These are phyloP conservation scores for Scleromitrula shiraiana DNA, from an alignment of 2,329 filamentous ascomycete species.

Conservation along the genomic window DNA sequence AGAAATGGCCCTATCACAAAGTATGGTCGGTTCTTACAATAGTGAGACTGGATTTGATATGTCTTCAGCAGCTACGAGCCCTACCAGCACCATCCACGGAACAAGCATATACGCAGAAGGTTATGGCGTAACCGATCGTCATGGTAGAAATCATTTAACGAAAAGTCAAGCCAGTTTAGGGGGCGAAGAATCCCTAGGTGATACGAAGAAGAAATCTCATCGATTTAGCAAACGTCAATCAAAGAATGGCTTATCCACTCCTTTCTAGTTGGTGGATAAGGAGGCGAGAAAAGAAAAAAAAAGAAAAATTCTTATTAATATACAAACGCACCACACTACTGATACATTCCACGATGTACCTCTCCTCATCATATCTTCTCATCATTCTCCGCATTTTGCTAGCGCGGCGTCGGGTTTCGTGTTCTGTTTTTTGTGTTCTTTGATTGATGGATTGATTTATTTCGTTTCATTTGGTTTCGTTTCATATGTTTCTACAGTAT, in stretches of 20 bases:
- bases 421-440: neutral
- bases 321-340: neutral
- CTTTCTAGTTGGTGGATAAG: conserved; percentile 33
- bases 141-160: conserved; percentile 48
- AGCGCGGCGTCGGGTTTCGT: conserved; percentile 6
- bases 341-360: conserved; percentile 13
- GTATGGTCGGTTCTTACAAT: conserved; percentile 56
- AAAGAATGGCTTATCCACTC: conserved; percentile 85
- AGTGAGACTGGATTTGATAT: conserved; percentile 62
- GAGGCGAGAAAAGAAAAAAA: neutral
- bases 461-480: no score
- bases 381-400: conserved; percentile 11
- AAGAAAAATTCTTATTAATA: no score
- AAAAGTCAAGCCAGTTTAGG: conserved; percentile 51
- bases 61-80: conserved; percentile 66
- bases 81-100: conserved; percentile 60
- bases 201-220: conserved; percentile 45
- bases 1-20: conserved; percentile 73
- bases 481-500: no score
- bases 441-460: neutral
- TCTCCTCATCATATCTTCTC: conserved; percentile 1
- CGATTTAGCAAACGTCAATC: conserved; percentile 88
- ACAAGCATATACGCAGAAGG: conserved; percentile 44
- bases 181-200: conserved; percentile 25
- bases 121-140: conserved; percentile 43